phyloP scores from a whole-genome alignment of 1,284 basidiomycete species.

The Pseudozyma tsukubaensis region DNA sequence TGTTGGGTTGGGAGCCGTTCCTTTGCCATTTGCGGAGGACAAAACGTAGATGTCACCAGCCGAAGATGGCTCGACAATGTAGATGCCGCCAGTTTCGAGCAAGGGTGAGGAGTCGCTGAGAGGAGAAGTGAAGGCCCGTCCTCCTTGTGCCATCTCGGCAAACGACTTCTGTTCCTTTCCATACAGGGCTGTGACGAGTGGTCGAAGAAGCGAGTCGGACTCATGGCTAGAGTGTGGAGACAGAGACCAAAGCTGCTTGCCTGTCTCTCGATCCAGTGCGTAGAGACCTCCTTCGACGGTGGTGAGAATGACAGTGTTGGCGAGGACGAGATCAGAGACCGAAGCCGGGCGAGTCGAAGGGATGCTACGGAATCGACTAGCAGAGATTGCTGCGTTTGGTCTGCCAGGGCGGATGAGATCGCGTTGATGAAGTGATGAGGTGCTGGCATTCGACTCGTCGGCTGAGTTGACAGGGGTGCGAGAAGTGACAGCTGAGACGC shows the following conservation, averaged over 20 bases:
- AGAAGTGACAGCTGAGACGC: slow-evolving; percentile 9
- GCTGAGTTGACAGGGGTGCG: slow-evolving; percentile 2
- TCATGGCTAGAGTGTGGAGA: slow-evolving; percentile 40
- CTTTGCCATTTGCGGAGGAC: slow-evolving; percentile 69
- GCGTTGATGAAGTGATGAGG: slow-evolving; percentile 15
- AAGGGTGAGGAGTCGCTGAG: slow-evolving; percentile 67
- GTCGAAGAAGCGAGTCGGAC: slow-evolving; percentile 49
- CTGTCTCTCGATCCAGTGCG: slow-evolving; percentile 83
- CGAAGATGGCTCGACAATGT: slow-evolving; percentile 89
- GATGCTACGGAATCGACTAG: slow-evolving; percentile 31
- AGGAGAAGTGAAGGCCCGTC: slow-evolving; percentile 30
- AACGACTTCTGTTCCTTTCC: slow-evolving; percentile 56
- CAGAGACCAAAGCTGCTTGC: slow-evolving; percentile 69
- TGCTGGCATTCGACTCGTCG: slow-evolving; percentile 26
- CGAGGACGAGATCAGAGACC: slow-evolving; percentile 73
- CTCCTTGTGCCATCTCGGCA: slow-evolving; percentile 53
- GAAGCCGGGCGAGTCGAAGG: slow-evolving; percentile 31
- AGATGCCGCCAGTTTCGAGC: slow-evolving; percentile 77
- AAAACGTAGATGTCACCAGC: slow-evolving; percentile 85
- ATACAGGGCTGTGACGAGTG: slow-evolving; percentile 58
- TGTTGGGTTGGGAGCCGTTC: slow-evolving; percentile 11
- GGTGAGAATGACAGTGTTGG: slow-evolving; percentile 83
- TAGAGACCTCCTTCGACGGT: slow-evolving; percentile 91
- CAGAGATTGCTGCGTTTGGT: slow-evolving; percentile 21
- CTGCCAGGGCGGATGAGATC: slow-evolving; percentile 24